A percentile compares a stretch with the other conserved stretches of the same genome.
phyloP scores from a whole-genome alignment of 441 rosid species.

The Aquilaria agallochum region DNA sequence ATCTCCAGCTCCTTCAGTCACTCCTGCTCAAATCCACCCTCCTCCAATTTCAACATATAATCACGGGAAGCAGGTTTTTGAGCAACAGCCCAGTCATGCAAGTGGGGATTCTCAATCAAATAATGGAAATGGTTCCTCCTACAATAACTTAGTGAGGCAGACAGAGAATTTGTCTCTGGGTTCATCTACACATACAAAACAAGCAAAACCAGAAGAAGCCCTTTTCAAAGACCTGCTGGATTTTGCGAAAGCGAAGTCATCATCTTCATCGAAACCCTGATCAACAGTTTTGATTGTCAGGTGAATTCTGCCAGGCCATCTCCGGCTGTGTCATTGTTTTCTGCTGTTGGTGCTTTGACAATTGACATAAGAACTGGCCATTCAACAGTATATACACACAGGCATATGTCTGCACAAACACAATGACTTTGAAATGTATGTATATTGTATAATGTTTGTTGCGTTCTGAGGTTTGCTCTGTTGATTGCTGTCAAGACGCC shows the following conservation, averaged over 20 bases:
- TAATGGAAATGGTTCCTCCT: conserved; percentile 52
- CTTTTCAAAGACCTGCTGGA: conserved; percentile 88
- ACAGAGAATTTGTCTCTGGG: conserved; percentile 58
- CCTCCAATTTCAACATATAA: conserved; percentile 63
- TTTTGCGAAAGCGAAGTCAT: conserved; percentile 81
- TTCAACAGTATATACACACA: too few species aligned
- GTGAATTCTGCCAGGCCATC: too few species aligned
- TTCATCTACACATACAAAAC: conserved; percentile 47
- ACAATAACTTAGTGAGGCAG: conserved; percentile 58
- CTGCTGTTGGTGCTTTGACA: too few species aligned
- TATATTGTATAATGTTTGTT: too few species aligned
- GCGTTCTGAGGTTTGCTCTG: too few species aligned
- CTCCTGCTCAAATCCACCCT: conserved; percentile 39
- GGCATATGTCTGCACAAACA: too few species aligned
- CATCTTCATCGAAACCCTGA: conserved; percentile 47
- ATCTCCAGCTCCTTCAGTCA: conserved; percentile 75
- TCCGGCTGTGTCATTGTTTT: too few species aligned
- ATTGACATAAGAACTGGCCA: too few species aligned
- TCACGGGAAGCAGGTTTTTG: conserved; percentile 71
- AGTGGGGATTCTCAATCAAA: conserved; percentile 36
- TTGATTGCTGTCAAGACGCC: too few species aligned
- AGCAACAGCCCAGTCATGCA: conserved; percentile 25
- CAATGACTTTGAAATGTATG: too few species aligned
- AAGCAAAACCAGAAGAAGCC: conserved; percentile 77
- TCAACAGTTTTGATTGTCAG: not conserved